phyloP scores from a whole-genome alignment of 2,329 filamentous ascomycete genomes.

The Colletotrichum magnum region DNA sequence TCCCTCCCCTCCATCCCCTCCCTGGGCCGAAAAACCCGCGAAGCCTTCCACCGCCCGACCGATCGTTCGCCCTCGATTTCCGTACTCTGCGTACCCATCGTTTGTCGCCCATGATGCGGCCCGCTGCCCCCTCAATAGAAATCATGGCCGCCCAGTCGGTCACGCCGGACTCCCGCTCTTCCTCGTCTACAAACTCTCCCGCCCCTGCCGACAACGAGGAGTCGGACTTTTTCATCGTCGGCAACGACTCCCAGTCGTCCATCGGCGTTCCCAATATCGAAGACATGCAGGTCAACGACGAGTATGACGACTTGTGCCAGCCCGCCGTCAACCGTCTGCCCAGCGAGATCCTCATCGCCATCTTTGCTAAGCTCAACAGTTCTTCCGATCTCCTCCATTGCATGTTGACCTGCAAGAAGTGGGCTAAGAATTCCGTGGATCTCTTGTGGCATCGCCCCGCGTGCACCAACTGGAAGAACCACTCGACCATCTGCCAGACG shows the following conservation, averaged over 20 bases:
- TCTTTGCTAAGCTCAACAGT: conserved; percentile 87
- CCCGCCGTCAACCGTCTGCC: conserved; percentile 89
- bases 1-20: conserved; percentile 19
- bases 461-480: conserved; percentile 88
- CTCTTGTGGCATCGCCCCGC: conserved; percentile 94
- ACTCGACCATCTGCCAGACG: conserved; percentile 85
- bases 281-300: conserved; percentile 78
- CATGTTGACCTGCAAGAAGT: conserved; percentile 94
- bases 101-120: conserved; percentile 44
- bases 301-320: conserved; percentile 75
- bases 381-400: conserved; percentile 85
- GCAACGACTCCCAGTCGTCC: conserved; percentile 95
- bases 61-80: conserved; percentile 19
- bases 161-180: conserved; percentile 66
- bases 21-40: conserved; percentile 27
- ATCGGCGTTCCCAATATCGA: conserved; percentile 84
- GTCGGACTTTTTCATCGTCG: conserved; percentile 90
- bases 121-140: conserved; percentile 47
- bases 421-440: conserved; percentile 93
- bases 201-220: conserved; percentile 86
- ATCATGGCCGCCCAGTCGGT: conserved; percentile 44
- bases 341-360: conserved; percentile 93
- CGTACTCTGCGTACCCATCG: conserved; percentile 1
- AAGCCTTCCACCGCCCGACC: conserved; percentile 27
- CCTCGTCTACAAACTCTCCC: conserved; percentile 82